Evolutionary conservation across 805 yeast species (phyloP).

Genomic region (Tetrapisispora namnaoensis): DNA sequence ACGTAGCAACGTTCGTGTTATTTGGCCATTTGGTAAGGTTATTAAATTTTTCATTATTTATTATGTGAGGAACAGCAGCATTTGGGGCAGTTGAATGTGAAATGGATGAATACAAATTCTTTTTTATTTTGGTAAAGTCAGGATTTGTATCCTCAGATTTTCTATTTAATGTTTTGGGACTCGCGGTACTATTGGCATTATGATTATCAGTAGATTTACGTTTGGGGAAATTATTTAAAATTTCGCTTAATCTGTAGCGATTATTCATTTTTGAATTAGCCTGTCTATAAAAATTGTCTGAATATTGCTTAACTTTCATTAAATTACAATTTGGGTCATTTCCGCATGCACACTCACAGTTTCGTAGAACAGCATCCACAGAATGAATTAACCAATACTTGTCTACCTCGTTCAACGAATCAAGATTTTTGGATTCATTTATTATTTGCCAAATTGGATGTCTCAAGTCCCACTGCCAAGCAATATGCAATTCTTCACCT

Average conservation of each 20-base stretch:
- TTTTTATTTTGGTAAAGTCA: background rate
- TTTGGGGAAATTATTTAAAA: constrained; percentile 1
- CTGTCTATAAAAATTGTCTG: constrained; percentile 35
- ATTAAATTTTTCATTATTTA: background rate
- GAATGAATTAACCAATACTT: constrained; percentile 49
- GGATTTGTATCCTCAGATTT: background rate
- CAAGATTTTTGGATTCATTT: constrained; percentile 39
- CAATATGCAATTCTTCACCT: constrained; percentile 65
- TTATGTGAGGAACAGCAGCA: constrained; percentile 1
- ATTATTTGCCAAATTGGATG: constrained; percentile 64
- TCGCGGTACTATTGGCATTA: too few relatives aligned
- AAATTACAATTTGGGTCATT: constrained; percentile 45
- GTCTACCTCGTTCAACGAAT: constrained; percentile 42
- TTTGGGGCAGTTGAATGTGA: background rate
- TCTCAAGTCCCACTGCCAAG: constrained; percentile 80
- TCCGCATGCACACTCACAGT: constrained; percentile 50
- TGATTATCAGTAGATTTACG: background rate
- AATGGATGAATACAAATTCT: background rate
- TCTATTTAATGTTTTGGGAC: too few relatives aligned
- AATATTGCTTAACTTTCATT: constrained; percentile 53
- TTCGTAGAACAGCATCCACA: constrained; percentile 50
- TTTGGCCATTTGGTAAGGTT: background rate
- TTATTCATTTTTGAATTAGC: constrained; percentile 3
- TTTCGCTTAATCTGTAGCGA: constrained; percentile 2
- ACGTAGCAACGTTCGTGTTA: background rate